A percentile compares a stretch with the other conserved stretches of the same genome.
These are phyloP conservation scores for Fusarium nurragi DNA, from an alignment of 2,329 filamentous ascomycete species.

Conservation along the genomic window DNA sequence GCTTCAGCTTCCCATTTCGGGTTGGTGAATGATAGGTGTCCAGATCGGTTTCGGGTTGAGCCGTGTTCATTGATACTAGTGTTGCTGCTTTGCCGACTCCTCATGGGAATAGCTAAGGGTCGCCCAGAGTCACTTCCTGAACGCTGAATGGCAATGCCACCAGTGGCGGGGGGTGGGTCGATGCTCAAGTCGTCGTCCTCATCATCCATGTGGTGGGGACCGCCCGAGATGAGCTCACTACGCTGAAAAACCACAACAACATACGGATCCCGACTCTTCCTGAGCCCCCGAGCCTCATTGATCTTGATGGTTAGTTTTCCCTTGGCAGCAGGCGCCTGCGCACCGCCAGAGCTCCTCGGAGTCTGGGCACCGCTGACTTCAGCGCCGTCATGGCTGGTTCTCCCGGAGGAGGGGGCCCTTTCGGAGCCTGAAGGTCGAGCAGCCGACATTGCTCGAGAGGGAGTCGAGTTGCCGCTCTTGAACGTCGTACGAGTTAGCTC, in stretches of 20 bases:
- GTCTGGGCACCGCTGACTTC: conserved; percentile 64
- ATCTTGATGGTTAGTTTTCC: conserved; percentile 93
- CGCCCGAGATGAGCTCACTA: conserved; percentile 93
- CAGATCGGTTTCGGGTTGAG: conserved; percentile 68
- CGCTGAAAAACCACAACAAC: conserved; percentile 97
- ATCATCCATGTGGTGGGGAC: conserved; percentile 73
- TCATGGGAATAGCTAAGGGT: conserved; percentile 94
- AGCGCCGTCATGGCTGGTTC: conserved; percentile 54
- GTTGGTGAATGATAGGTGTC: conserved; percentile 71
- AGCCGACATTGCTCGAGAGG: conserved; percentile 83
- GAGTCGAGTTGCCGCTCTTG: conserved; percentile 94
- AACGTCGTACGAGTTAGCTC: conserved; percentile 85
- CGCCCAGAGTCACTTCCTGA: conserved; percentile 84
- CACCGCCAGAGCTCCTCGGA: conserved; percentile 57
- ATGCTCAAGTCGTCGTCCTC: conserved; percentile 63
- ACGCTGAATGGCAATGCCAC: conserved; percentile 70
- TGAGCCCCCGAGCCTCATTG: conserved; percentile 81
- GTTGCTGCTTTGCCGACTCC: conserved; percentile 94
- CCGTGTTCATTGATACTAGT: conserved; percentile 79
- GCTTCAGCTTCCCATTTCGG: conserved; percentile 97
- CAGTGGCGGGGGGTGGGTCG: conserved; percentile 56
- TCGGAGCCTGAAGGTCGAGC: conserved; percentile 63
- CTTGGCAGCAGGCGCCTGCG: conserved; percentile 76
- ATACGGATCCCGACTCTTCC: conserved; percentile 88
- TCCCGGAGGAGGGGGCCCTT: conserved; percentile 49